These are phyloP conservation scores for Kappamyces sp. DNA, from an alignment of 192 early-diverging fungal species.

Conservation along the genomic window DNA sequence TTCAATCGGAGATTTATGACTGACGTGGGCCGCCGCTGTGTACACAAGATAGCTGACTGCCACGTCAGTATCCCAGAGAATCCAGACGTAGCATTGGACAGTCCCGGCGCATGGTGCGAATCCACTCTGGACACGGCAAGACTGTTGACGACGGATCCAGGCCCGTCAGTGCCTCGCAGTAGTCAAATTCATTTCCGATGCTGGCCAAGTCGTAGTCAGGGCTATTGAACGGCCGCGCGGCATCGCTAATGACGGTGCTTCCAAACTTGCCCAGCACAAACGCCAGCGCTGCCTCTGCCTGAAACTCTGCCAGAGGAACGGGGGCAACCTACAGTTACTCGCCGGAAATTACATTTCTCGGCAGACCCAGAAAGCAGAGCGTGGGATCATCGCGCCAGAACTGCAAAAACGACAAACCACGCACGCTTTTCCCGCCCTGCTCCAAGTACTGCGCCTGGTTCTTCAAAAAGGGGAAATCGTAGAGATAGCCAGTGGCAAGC, in stretches of 20 bases:
- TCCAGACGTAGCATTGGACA: too few species aligned
- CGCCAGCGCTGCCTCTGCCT: conserved; percentile 8
- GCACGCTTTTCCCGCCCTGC: neutral
- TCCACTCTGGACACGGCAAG: too few species aligned
- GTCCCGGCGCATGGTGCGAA: too few species aligned
- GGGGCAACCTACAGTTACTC: neutral
- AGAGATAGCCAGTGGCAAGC: conserved; percentile 63
- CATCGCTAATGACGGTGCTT: too few species aligned
- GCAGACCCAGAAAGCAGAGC: neutral
- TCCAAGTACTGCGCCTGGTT: conserved; percentile 26
- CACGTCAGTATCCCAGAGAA: too few species aligned
- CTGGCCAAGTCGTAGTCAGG: too few species aligned
- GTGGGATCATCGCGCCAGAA: neutral
- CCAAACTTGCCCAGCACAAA: neutral
- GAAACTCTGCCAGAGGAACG: conserved; percentile 12
- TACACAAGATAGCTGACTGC: too few species aligned
- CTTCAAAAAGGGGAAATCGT: conserved; percentile 52
- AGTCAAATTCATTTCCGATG: conserved; percentile 1
- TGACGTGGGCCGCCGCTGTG: too few species aligned
- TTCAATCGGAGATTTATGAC: too few species aligned
- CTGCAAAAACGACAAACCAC: conserved; percentile 8
- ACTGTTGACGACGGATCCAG: neutral
- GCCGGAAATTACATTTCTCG: neutral
- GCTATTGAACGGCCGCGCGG: too few species aligned
- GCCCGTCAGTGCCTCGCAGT: conserved; percentile 13